Conservation (phyloP, 192 early-diverging fungal species). For the Pilobolus umbonatus region DNA sequence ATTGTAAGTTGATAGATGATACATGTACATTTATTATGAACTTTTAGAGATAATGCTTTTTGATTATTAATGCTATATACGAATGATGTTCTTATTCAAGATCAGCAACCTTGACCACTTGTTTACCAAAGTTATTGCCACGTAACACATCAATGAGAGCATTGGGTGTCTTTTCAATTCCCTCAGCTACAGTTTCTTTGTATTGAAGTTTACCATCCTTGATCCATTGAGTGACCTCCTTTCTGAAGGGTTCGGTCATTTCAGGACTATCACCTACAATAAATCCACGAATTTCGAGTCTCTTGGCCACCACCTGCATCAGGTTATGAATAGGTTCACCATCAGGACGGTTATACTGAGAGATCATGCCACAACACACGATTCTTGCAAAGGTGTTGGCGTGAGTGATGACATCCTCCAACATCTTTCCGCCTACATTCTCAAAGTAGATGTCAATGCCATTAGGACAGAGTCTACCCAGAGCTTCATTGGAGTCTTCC, state of each 20-base stretch:
- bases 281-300: constrained; percentile 62
- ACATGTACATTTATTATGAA: too few species aligned
- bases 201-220: constrained; percentile 59
- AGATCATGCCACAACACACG: constrained; percentile 71
- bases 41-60: neutral
- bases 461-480: constrained; percentile 61
- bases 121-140: constrained; percentile 70
- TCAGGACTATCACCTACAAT: constrained; percentile 49
- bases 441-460: constrained; percentile 91
- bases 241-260: constrained; percentile 46
- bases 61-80: neutral
- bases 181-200: constrained; percentile 50
- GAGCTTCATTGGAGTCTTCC: constrained; percentile 40
- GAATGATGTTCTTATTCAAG: neutral
- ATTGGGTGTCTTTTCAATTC: constrained; percentile 59
- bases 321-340: constrained; percentile 55
- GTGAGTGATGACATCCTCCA: constrained; percentile 63
- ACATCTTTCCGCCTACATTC: constrained; percentile 74
- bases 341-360: constrained; percentile 55
- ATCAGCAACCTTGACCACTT: constrained; percentile 49
- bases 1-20: too few species aligned
- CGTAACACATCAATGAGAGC: constrained; percentile 59
- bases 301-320: constrained; percentile 46
- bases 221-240: constrained; percentile 53
- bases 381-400: constrained; percentile 67